Base-by-base conservation (phyloP, 306 rosid species). In the Mucuna pruriens region DNA sequence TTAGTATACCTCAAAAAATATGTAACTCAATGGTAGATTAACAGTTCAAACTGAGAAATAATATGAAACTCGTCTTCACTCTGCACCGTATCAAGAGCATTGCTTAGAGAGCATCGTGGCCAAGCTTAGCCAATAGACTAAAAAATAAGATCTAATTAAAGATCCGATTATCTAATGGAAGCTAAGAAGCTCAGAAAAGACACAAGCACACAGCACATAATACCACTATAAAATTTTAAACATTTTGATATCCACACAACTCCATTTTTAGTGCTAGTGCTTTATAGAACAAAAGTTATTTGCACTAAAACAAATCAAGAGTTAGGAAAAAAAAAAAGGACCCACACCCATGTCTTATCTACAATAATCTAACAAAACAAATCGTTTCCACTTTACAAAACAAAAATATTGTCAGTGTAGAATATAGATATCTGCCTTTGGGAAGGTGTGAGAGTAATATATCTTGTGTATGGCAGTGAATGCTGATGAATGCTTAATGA, bases 401-500 rank as follows among this genome's bases (percentile, higher is more conserved):
- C 48, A 79, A 5, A 13, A 67, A 33, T 70, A n/a, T 70, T 55
- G 49, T 79, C 68, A 17, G 4, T 2, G 31, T 55, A 25, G 39
- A 62, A 48, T 49, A 13, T 25, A 73, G 46, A 55, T 78, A 1
- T 58, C 19, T 34, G 81, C 22, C 16, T 54, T 25, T 46, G 64
- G 74, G 20, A 42, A 16, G 19, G 55, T 48, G 64, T 81, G 74
- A 80, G 7, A 48, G 23, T 68, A 68, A 67, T 45, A 17, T 16
- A 79, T 16, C 44, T 29, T 31, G 48, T 81, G 75, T 75, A 33
- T 74, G 82, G 85, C 88, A 95, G 99, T 93, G 13, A 95, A 95
- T 75, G 91, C 97, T 60, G 86, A 93, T 74, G 95, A 89, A 75
- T 91, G 92, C 87, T 78, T 91, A 16, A 87, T 91, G 92, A 91